Conservation (phyloP, 768 basidiomycete genomes). For the Trametes villosa region DNA sequence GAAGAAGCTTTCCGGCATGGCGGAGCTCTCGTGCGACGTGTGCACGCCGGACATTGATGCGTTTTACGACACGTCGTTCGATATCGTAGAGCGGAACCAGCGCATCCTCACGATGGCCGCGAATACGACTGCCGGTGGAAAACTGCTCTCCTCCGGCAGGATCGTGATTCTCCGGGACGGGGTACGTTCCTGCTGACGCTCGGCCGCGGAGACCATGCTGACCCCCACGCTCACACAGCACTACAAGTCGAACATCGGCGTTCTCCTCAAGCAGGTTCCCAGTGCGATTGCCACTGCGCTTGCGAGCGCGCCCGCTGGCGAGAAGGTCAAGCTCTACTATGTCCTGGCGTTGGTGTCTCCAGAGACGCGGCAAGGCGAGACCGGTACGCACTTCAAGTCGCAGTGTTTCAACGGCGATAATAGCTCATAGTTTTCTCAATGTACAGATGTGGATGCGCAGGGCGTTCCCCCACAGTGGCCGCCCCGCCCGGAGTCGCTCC, state of each 20-base stretch:
- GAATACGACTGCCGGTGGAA: constrained; percentile 64
- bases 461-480: constrained; percentile 82
- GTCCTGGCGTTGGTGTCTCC: constrained; percentile 73
- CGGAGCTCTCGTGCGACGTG: constrained; percentile 66
- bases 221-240: constrained; percentile 54
- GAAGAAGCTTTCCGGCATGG: constrained; percentile 61
- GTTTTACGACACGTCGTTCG: constrained; percentile 74
- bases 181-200: constrained; percentile 50
- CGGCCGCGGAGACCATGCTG: not conserved
- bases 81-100: constrained; percentile 66
- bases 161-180: constrained; percentile 83
- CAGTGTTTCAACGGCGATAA: not conserved
- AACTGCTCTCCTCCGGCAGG: constrained; percentile 71
- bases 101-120: constrained; percentile 63
- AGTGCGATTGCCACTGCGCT: constrained; percentile 36
- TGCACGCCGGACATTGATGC: constrained; percentile 75
- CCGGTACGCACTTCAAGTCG: constrained; percentile 45
- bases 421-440: not conserved
- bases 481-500: constrained; percentile 50
- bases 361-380: constrained; percentile 56
- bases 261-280: constrained; percentile 70
- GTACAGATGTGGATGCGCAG: constrained; percentile 60
- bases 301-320: constrained; percentile 46
- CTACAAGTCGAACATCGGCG: constrained; percentile 68
- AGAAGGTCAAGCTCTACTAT: constrained; percentile 62